Base-by-base conservation (phyloP, 495 filamentous ascomycete species). In the Cetradonia linearis region DNA sequence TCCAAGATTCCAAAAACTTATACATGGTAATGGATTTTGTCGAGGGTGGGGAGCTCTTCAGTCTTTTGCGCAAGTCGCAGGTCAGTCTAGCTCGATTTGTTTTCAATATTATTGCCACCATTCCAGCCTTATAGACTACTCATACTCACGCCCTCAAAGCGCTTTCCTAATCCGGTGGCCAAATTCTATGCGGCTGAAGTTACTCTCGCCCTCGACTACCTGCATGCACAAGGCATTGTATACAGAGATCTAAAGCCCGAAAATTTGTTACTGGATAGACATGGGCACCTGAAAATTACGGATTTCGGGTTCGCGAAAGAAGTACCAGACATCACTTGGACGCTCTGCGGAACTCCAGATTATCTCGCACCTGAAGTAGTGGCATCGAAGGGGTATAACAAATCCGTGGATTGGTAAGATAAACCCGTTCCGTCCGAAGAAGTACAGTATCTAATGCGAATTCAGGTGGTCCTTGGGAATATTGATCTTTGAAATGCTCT, bases 1-100 rank as follows among this genome's bases (percentile, higher is more conserved):
- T 96, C 71, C 91, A 97, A 71, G 94, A 97, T 65, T 80, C 87
- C 23, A 86, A 84, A 70, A 97, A 98, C 69, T 75, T 98, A 25
- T 98, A 98, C 78, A 97, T 98, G 93, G 93, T 98, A 65, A 97
- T 98, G 93, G 93, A 97, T 68, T 98, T 98, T 76, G 89, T 98
- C n/a, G 94, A 98, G 72, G 93, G 93, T 65, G 93, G 93, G 59
- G 94, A 98, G 76, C 77, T 98, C 55, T 98, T 98, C 72, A 96
- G 91, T 68, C 70, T 97, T 65, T 76, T 98, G 59, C 83, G 94
- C 60, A 96, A 96, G 74, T 96, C 92, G 40, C 94, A 96, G 79
- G 93, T 96, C 77, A 74, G 86, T 77, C 47, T 30, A 16, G n/a
- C 25, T 58, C 44, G 54, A 63, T 44, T 46, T 31, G 47, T 61